These are phyloP conservation scores for Picochlorum sp. DNA, from an alignment of 139 green algal species.

Conservation along the genomic window DNA sequence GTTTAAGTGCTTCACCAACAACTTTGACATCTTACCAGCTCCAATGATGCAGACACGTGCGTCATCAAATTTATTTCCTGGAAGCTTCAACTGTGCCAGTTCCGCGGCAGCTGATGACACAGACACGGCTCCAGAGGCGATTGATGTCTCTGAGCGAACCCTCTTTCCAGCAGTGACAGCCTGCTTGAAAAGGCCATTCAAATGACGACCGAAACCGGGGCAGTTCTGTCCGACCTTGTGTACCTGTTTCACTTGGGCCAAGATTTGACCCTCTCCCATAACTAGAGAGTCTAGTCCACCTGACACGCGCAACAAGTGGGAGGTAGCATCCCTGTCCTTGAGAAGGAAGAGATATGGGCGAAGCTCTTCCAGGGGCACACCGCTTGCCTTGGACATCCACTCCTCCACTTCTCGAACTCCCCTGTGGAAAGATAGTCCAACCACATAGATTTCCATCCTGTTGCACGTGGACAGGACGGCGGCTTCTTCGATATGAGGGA, in stretches of 20 bases:
- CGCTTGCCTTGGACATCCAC: constrained; percentile 86
- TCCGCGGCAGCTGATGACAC: constrained; percentile 93
- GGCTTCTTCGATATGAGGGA: constrained; percentile 97
- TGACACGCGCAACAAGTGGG: constrained; percentile 88
- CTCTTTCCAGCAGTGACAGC: constrained; percentile 94
- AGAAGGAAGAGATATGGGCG: constrained; percentile 92
- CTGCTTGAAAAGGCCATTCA: constrained; percentile 99
- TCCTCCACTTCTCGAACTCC: constrained; percentile 94
- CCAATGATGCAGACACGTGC: constrained; percentile 89
- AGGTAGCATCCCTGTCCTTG: constrained; percentile 87
- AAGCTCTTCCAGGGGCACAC: constrained; percentile 86
- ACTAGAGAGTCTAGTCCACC: constrained; percentile 95
- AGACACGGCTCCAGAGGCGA: constrained; percentile 85
- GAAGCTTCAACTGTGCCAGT: constrained; percentile 94
- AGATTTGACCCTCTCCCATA: constrained; percentile 98
- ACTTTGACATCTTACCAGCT: constrained; percentile 93
- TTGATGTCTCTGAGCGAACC: constrained; percentile 89
- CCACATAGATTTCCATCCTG: constrained; percentile 97
- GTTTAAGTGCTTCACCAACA: constrained; percentile 96
- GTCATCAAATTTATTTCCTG: constrained; percentile 65
- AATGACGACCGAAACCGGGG: constrained; percentile 87
- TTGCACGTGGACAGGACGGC: constrained; percentile 97
- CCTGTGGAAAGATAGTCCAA: constrained; percentile 87
- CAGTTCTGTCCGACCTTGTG: constrained; percentile 88
- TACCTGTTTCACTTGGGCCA: constrained; percentile 91